Base-by-base conservation (phyloP, 805 yeast species). In the Candida hungchunana region DNA sequence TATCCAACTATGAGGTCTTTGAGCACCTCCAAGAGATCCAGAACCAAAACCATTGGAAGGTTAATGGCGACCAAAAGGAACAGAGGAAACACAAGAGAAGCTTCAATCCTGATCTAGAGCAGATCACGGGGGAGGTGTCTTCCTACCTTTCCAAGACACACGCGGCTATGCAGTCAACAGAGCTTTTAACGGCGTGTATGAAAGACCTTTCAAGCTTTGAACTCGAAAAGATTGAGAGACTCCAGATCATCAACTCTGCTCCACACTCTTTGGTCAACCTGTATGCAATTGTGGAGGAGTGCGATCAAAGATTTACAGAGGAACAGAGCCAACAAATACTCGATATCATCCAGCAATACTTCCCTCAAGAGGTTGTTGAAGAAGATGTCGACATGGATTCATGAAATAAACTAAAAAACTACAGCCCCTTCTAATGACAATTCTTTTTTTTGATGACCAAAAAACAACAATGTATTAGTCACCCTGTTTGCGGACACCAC, bases 281-380 rank as follows among this genome's bases (percentile, higher is more conserved):
- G 34, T 87, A 78, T 55, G 71, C 93, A 0, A 63, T 90, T 19
- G 77, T 90, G 1, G 98, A 90, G 55, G 97, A 93, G 55, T 90
- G 96, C 59, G 98, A 90, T 48, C 78, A 76, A 43, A 68, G 98
- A 48, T 82, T 88, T 50, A 62, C 64, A n/a, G 85, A 83, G 40
- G 82, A 75, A 1, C 70, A 79, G 41, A 69, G 84, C 32, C 73
- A 77, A 30, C 63, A 65, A 4, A 71, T 90, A 2, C 44, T 90
- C 20, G 72, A 63, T 5, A 68, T 78, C 33, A 67, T 86, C 14
- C 51, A 60, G n/a, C 67, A 67, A 26, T 63, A 71, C 37, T 74
- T 77, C 54, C 85, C 83, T 8, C 34, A 28, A 12, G 33, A 19
- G 21, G 37, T 34, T 4, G 43, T 16, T 6, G 48, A 32, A 11